Evolutionary conservation across 2,329 filamentous ascomycete genomes (phyloP), one percentile per base, ranked within the genome.

Genomic region (Cryphonectria nitschkei): DNA sequence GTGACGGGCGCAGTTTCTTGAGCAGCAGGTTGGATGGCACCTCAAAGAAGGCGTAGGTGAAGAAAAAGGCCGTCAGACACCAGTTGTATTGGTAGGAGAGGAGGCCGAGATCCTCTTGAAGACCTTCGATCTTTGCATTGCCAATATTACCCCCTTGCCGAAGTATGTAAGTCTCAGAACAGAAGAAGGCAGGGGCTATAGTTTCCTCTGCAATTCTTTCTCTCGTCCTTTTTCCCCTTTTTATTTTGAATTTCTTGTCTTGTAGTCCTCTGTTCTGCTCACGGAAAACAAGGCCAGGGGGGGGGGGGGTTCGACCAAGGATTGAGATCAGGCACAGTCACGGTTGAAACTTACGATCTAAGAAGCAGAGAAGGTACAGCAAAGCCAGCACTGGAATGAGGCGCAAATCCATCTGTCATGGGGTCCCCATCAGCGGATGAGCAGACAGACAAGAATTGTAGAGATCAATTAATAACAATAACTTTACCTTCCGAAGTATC

Each of bases 31-130:
- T 96, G 69, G 90, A 93, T n/a, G 93, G 83, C 0, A 91, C 88
- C 77, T 95, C 93, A 73, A 93, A 93, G 29, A 91, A 84, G 2
- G 91, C 85, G 77, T 96, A 97, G 1, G 91, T 91, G 73, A 95
- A 88, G 84, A 95, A 96, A 83, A 97, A 96, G 72, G 94, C 88
- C 5, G 85, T 85, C 7, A 92, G 83, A 65, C 89, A 86, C 76
- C 88, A 85, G 79, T 94, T 95, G 80, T 94, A 96, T 77, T 94
- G 86, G 70, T 88, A 85, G 5, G 86, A 79, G 0, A 85, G 87
- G 84, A 95, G 88, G 19, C 85, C 73, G 22, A 87, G 77, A 68
- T 86, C 83, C 70, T 88, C 81, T 60, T 84, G 81, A 0, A 88
- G 80, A 1, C 85, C 85, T 74, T 86, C 85, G 67, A 92, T 90